Base-by-base conservation (phyloP, 768 basidiomycete genomes). In the Mycena vitilis region DNA sequence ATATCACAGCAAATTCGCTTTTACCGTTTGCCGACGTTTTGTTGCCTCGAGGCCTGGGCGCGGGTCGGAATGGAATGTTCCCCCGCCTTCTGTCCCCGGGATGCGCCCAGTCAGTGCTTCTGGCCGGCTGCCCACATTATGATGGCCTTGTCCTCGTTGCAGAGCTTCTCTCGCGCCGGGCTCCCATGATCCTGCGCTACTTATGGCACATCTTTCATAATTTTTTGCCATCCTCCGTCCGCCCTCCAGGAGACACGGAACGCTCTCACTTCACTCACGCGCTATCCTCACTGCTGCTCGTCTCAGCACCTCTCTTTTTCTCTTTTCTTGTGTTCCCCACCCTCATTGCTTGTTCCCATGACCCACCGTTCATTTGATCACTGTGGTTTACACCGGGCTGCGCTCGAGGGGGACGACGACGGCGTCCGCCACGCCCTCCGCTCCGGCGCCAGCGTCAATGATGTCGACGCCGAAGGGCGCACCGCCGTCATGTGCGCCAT, bases 401-500 rank as follows among this genome's bases (percentile, higher is more conserved):
- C 89, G 52, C 83, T 86, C 25, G 79, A 78, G 53, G 92, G 89
- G 55, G 85, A 88, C 73, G 82, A 86, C 51, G 78, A 83, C 37
- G 87, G 83, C 51, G 83, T 92, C 20, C 81, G 78, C 23, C 82
- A 79, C 58, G 86, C 88, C 49, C 81, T 94, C 63, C 79, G 81
- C 10, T 78, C 82, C 45, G 91, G 89, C 48, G 91, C 90, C 10
- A 89, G 92, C 76, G 83, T 93, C 60, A 93, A 94, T 74, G 85
- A 86, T 48, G 80, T 87, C 54, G 91, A 92, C 77, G 77, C 79
- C 23, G 79, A 81, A 1, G 91, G 91, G 15, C 84, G 89, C 64
- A 90, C 88, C 8, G 82, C 88, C 20, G 78, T 94, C 49, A 89
- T 91, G 72, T 90, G 88, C 72, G 89, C 89, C 12, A 84, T 94